A percentile compares a stretch with the other conserved stretches of the same genome.
These are phyloP conservation scores for Podospora pseudopauciseta DNA, from an alignment of 495 filamentous ascomycete species.

Conservation along the genomic window DNA sequence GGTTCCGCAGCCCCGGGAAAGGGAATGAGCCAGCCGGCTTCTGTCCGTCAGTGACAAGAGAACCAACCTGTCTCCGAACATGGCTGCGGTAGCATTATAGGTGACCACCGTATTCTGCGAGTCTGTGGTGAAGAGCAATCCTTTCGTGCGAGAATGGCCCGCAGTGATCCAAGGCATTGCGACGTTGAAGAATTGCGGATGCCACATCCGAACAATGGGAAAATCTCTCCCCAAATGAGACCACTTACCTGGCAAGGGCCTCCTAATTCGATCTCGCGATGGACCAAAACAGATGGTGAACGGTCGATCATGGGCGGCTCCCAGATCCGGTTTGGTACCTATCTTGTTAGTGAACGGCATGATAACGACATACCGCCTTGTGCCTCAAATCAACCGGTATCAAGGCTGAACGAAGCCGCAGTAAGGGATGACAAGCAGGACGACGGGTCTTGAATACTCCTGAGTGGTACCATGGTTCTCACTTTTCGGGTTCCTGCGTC, in stretches of 20 bases:
- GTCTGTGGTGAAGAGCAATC: neutral
- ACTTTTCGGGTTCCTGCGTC: neutral
- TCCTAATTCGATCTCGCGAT: neutral
- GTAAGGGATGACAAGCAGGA: neutral
- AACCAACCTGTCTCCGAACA: neutral
- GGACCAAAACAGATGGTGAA: neutral
- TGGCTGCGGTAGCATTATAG: neutral
- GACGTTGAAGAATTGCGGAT: neutral
- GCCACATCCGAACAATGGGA: neutral
- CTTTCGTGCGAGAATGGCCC: neutral
- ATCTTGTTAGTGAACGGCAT: neutral
- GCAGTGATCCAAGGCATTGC: neutral
- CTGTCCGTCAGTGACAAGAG: neutral
- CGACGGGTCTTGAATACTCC: neutral
- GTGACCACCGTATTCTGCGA: neutral
- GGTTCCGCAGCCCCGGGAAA: constrained; percentile 4
- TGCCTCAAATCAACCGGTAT: neutral
- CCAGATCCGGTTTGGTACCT: neutral
- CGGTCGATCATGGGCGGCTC: neutral
- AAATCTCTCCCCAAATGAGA: neutral
- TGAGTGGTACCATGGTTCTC: neutral
- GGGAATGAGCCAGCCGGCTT: neutral
- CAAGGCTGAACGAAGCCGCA: neutral
- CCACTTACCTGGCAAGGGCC: neutral
- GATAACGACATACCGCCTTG: neutral